phyloP scores from a whole-genome alignment of 1,284 basidiomycete genomes.

The Ustilago xerochloae region DNA sequence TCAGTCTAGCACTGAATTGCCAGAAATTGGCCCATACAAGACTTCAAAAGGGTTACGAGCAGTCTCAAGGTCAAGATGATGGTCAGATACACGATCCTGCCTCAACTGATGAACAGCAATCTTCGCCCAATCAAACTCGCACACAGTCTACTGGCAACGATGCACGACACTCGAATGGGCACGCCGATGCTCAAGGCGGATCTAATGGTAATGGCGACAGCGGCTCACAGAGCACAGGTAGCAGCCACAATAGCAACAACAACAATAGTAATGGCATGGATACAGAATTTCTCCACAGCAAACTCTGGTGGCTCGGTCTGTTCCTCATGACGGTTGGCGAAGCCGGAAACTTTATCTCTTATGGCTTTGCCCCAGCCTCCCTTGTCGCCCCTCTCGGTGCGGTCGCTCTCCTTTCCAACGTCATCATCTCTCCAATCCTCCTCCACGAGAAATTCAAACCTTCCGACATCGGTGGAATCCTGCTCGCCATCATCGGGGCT shows the following conservation, averaged over 20 bases:
- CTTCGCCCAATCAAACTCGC: not conserved
- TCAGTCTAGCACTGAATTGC: constrained; percentile 80
- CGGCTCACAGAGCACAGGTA: not conserved
- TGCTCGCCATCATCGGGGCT: constrained; percentile 63
- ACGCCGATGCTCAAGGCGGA: too few relatives aligned
- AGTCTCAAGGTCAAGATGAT: not conserved
- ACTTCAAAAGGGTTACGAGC: constrained; percentile 69
- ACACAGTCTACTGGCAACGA: not conserved
- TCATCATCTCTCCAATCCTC: constrained; percentile 89
- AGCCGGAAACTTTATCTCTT: constrained; percentile 83
- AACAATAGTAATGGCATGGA: constrained; percentile 29
- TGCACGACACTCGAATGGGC: not conserved
- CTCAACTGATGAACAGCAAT: not conserved
- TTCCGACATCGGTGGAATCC: constrained; percentile 83
- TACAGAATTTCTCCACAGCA: constrained; percentile 59
- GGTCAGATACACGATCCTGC: constrained; percentile 44
- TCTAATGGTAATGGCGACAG: too few relatives aligned
- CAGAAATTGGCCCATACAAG: constrained; percentile 90
- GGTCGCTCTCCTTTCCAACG: constrained; percentile 86
- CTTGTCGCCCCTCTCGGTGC: constrained; percentile 95
- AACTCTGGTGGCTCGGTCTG: constrained; percentile 94
- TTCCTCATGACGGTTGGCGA: constrained; percentile 91
- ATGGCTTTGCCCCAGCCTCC: constrained; percentile 87
- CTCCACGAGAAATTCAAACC: constrained; percentile 70
- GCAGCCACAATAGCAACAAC: not conserved